phyloP scores from a whole-genome alignment of 129 eudicot genomes.

The Glebionis coronaria region DNA sequence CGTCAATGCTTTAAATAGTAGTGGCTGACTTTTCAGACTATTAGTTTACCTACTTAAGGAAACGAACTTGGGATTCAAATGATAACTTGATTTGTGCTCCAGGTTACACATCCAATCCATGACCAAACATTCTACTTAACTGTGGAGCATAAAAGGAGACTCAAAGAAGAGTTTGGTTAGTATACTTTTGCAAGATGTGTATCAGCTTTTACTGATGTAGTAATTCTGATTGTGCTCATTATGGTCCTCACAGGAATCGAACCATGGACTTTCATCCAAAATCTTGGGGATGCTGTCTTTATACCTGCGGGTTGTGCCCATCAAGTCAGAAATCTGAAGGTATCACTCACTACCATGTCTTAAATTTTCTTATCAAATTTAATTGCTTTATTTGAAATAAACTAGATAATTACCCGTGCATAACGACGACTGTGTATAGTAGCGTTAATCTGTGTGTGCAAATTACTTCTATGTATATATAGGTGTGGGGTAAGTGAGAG shows the following conservation, averaged over 20 bases:
- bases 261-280: conserved; percentile 60
- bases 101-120: conserved; percentile 73
- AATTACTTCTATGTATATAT: too few species aligned
- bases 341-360: conserved; percentile 9
- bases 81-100: not conserved
- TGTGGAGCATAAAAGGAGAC: conserved; percentile 55
- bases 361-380: not conserved
- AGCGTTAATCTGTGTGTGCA: too few species aligned
- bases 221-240: conserved; percentile 7
- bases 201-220: conserved; percentile 4
- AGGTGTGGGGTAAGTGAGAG: too few species aligned
- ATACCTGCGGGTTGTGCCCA: conserved; percentile 61
- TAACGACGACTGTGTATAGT: too few species aligned
- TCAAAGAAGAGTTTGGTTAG: conserved; percentile 66
- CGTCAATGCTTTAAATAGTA: too few species aligned
- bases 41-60: too few species aligned
- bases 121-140: conserved; percentile 66
- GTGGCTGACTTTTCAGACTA: too few species aligned
- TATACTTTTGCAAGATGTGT: not conserved
- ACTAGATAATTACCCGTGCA: too few species aligned
- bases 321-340: conserved; percentile 57
- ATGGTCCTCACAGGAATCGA: conserved; percentile 36
- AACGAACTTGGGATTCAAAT: too few species aligned
- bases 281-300: conserved; percentile 54
- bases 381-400: conserved; percentile 2